Percentiles rank a stretch among this genome's conserved stretches.
Conservation (phyloP, 1,284 basidiomycete species). For the Cystobasidium sp. region DNA sequence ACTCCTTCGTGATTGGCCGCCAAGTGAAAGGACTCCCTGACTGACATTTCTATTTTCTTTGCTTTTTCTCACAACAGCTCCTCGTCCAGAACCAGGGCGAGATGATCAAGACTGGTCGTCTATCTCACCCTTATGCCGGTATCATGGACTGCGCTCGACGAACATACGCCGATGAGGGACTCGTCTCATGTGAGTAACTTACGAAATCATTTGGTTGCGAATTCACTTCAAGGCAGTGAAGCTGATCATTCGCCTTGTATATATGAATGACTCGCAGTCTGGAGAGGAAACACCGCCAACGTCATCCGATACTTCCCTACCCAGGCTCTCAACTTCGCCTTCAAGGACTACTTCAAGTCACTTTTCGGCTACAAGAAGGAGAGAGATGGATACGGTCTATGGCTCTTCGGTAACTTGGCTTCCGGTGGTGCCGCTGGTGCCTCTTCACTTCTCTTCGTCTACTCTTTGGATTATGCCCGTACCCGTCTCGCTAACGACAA, state of each 20-base stretch:
- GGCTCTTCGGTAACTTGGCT: slow-evolving; percentile 70
- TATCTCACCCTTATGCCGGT: slow-evolving; percentile 75
- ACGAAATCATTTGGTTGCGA: too few relatives aligned
- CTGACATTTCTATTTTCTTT: background rate
- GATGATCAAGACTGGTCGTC: slow-evolving; percentile 57
- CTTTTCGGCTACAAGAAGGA: slow-evolving; percentile 63
- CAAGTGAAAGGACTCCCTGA: background rate
- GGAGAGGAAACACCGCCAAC: slow-evolving; percentile 97
- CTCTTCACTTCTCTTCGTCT: slow-evolving; percentile 90
- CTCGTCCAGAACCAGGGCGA: slow-evolving; percentile 89
- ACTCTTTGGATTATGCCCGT: slow-evolving; percentile 96
- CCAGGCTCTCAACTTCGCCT: slow-evolving; percentile 84
- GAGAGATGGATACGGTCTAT: slow-evolving; percentile 54
- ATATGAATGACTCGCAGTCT: too few relatives aligned
- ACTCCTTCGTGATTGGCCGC: background rate
- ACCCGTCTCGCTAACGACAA: slow-evolving; percentile 96
- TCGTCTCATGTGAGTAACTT: slow-evolving; percentile 65
- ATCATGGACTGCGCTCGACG: slow-evolving; percentile 83
- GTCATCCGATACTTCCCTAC: slow-evolving; percentile 98
- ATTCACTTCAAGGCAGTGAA: too few relatives aligned
- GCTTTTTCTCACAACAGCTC: slow-evolving; percentile 62
- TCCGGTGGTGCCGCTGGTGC: slow-evolving; percentile 70
- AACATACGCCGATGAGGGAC: slow-evolving; percentile 87
- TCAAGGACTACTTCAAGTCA: slow-evolving; percentile 93
- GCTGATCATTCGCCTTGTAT: background rate